A percentile compares a stretch with the other conserved stretches of the same genome.
Evolutionary conservation across 805 yeast species (phyloP).

Genomic region (Saturnispora saitoi): DNA sequence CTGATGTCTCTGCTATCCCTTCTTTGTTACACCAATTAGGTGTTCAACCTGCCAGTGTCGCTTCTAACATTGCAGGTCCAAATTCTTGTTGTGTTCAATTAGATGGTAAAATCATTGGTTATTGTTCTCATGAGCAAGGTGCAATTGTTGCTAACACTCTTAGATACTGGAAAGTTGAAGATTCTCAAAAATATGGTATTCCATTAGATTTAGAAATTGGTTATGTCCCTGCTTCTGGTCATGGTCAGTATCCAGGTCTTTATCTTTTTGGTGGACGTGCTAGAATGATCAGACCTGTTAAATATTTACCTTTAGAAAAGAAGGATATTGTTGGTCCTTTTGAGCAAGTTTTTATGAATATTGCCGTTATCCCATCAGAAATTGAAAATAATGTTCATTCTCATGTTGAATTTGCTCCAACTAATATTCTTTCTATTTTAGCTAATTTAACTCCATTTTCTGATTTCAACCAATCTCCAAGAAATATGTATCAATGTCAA

Average conservation of each 20-base stretch:
- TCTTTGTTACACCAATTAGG: constrained; percentile 61
- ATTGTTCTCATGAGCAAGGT: constrained; percentile 89
- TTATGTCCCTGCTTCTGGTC: constrained; percentile 88
- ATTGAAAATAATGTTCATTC: constrained; percentile 73
- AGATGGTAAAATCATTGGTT: constrained; percentile 88
- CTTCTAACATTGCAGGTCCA: constrained; percentile 72
- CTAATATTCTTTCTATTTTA: constrained; percentile 85
- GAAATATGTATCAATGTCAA: constrained; percentile 99
- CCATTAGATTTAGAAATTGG: constrained; percentile 90
- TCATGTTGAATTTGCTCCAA: constrained; percentile 93
- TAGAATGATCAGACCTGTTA: constrained; percentile 93
- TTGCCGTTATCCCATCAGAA: constrained; percentile 92
- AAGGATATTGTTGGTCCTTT: constrained; percentile 92
- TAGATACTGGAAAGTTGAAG: constrained; percentile 83
- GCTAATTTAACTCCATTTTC: constrained; percentile 98
- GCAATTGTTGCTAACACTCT: constrained; percentile 79
- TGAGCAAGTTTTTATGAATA: constrained; percentile 94
- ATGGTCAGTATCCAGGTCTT: constrained; percentile 97
- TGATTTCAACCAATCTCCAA: constrained; percentile 97
- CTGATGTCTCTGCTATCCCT: constrained; percentile 70
- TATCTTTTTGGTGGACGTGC: constrained; percentile 86
- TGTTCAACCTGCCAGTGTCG: constrained; percentile 68
- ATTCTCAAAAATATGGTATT: constrained; percentile 51
- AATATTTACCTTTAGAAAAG: constrained; percentile 76
- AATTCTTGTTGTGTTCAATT: constrained; percentile 81